Conservation (phyloP, 1,284 basidiomycete species). For the Moesziomyces parantarcticus region DNA sequence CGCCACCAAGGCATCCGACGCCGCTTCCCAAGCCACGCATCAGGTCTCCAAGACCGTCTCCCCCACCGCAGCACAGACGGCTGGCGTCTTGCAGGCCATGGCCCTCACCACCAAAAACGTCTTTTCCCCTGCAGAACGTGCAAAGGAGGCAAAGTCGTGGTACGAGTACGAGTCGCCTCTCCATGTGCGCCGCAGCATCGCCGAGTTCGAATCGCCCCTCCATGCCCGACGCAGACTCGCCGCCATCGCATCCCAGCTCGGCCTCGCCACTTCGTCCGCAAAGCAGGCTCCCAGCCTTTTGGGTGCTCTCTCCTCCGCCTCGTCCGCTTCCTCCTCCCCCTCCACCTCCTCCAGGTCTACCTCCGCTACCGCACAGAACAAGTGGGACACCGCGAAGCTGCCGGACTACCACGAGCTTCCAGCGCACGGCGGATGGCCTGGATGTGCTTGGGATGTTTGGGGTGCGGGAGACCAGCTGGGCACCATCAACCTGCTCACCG, state of each 20-base stretch:
- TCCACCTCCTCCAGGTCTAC: conserved; percentile 7
- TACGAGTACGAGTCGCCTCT: conserved; percentile 43
- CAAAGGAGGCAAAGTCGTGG: conserved; percentile 15
- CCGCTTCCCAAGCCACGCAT: conserved; percentile 19
- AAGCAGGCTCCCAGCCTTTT: conserved; percentile 30
- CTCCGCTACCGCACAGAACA: conserved; percentile 3
- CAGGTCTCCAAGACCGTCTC: conserved; percentile 23
- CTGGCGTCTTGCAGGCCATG: conserved; percentile 45
- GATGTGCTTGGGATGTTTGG: conserved; percentile 77
- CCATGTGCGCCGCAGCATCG: conserved; percentile 24
- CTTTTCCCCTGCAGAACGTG: not conserved
- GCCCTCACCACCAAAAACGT: conserved; percentile 33
- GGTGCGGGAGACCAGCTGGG: conserved; percentile 77
- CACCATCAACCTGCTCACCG: conserved; percentile 77
- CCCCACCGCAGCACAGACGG: conserved; percentile 27
- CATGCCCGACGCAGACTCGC: conserved; percentile 43
- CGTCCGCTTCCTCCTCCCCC: conserved; percentile 8
- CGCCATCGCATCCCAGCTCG: conserved; percentile 51
- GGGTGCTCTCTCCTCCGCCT: conserved; percentile 9
- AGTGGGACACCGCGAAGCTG: conserved; percentile 43
- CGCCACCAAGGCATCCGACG: conserved; percentile 21
- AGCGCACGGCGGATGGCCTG: conserved; percentile 51
- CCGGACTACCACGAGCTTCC: conserved; percentile 54
- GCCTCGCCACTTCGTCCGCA: conserved; percentile 39
- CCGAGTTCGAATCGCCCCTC: conserved; percentile 43